Evolutionary conservation across 495 filamentous ascomycete genomes (phyloP), one percentile per base, ranked within the genome.

Genomic region (Haplographium delicatum): DNA sequence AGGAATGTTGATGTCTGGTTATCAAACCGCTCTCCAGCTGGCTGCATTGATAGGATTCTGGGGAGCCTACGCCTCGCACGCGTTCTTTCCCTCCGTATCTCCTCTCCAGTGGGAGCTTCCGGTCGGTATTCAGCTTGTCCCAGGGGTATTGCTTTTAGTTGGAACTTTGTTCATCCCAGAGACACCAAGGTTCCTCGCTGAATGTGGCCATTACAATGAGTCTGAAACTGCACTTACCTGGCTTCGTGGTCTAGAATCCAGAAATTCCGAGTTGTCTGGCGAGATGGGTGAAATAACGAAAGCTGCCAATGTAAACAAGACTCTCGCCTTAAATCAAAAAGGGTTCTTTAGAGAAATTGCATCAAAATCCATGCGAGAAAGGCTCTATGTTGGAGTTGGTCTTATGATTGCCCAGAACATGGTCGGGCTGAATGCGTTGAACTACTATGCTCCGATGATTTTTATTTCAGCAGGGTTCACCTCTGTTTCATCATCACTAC

Each of bases 381-480:
- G 48, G 13, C 19, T 51, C 3, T 38, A 28, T 4, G 48, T 51
- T 22, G 48, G 48, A 8, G 39, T 51, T 16, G 48, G 48, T n/a
- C 18, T 51, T 2, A 51, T 51, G 48, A 27, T 51, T 23, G 48
- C 48, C 2, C 48, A 51, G 27, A 51, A 51, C 27, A 51, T 51
- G 48, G 48, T 51, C 16, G 48, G 48, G 13, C 38, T 51, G 27
- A 51, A 51, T 35, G 48, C 48, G 33, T 35, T 51, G 26, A 51
- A 51, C 25, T 51, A 51, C 16, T 51, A 51, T 34, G 48, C 48
- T 8, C 48, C 48, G 15, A 30, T 51, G 20, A 51, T 51, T 39
- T 51, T 51, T 23, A 51, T 51, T 19, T 51, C 48, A 4, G 48
- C 48, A 10, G 48, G 48, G 10, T 51, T 51, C 38, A 51, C 48